Evolutionary conservation across 345 rosid species (phyloP).

Genomic region (Pistacia vera): DNA sequence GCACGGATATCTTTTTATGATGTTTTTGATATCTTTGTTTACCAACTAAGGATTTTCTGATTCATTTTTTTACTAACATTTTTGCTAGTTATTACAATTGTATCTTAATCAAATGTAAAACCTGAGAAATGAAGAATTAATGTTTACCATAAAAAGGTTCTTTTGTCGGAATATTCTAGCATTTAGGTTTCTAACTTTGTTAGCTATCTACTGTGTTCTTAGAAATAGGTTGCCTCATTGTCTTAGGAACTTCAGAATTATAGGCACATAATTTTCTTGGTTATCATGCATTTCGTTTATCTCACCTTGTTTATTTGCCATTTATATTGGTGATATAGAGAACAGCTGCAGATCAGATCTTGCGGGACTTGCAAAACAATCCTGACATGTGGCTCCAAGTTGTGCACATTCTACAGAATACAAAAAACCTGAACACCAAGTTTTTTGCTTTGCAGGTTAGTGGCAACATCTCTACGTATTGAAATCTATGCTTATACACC

Average conservation of each 20-base stretch:
- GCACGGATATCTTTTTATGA: background rate
- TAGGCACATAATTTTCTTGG: background rate
- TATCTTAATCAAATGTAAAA: background rate
- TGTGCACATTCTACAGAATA: conserved; percentile 80
- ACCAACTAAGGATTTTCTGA: too few relatives aligned
- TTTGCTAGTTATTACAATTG: background rate
- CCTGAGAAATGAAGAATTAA: background rate
- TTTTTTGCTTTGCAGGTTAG: conserved; percentile 95
- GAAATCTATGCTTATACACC: background rate
- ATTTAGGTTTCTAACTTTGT: background rate
- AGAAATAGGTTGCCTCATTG: background rate
- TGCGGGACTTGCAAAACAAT: conserved; percentile 96
- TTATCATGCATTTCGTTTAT: background rate
- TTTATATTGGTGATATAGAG: conserved; percentile 53
- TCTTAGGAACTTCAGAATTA: conserved; percentile 8
- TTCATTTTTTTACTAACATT: too few relatives aligned
- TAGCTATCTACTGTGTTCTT: background rate
- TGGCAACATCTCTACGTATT: background rate
- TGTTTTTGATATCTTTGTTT: background rate
- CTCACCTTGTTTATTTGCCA: conserved; percentile 3
- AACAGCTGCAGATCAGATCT: conserved; percentile 88
- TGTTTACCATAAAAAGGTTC: background rate
- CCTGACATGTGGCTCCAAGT: conserved; percentile 99
- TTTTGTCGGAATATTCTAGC: background rate
- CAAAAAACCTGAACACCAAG: conserved; percentile 89